Percentiles rank a stretch among this genome's conserved stretches.
These are phyloP conservation scores for Fibroporia radiculosa DNA, from an alignment of 768 basidiomycete genomes.

Conservation along the genomic window DNA sequence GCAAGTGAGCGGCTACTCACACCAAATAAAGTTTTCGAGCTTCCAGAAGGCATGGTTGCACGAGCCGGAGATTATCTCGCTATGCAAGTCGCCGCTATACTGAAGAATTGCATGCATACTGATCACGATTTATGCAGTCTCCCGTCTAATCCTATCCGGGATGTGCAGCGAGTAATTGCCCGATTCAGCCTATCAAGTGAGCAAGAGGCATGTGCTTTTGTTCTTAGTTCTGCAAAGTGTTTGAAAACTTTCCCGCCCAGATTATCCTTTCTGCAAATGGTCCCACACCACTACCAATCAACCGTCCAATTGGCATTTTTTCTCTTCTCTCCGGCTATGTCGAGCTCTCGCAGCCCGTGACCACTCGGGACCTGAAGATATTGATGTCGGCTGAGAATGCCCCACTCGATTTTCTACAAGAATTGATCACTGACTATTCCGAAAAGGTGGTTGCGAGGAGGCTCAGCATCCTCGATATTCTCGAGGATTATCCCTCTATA, in stretches of 20 bases:
- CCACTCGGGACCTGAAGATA: conserved; percentile 31
- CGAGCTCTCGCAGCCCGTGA: conserved; percentile 41
- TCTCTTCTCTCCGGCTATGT: conserved; percentile 37
- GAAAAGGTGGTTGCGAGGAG: conserved; percentile 28
- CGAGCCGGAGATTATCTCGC: conserved; percentile 42
- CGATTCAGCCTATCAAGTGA: conserved; percentile 31
- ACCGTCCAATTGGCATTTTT: conserved; percentile 28
- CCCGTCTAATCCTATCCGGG: conserved; percentile 32
- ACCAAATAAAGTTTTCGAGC: conserved; percentile 27
- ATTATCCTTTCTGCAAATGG: conserved; percentile 29
- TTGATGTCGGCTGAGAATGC: conserved; percentile 22
- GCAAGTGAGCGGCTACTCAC: not conserved
- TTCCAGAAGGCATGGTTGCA: conserved; percentile 31
- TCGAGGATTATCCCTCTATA: conserved; percentile 31
- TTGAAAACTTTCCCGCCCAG: conserved; percentile 15
- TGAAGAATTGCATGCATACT: not conserved
- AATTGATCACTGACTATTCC: conserved; percentile 24
- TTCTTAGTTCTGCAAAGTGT: not conserved
- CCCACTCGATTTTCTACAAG: conserved; percentile 20
- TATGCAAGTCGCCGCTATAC: conserved; percentile 23
- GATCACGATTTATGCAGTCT: conserved; percentile 19
- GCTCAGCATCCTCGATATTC: conserved; percentile 34
- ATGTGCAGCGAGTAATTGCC: conserved; percentile 31
- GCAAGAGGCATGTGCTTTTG: conserved; percentile 24
- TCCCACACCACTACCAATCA: conserved; percentile 33